phyloP scores from a whole-genome alignment of 345 rosid species.

The Corchorus capsularis region DNA sequence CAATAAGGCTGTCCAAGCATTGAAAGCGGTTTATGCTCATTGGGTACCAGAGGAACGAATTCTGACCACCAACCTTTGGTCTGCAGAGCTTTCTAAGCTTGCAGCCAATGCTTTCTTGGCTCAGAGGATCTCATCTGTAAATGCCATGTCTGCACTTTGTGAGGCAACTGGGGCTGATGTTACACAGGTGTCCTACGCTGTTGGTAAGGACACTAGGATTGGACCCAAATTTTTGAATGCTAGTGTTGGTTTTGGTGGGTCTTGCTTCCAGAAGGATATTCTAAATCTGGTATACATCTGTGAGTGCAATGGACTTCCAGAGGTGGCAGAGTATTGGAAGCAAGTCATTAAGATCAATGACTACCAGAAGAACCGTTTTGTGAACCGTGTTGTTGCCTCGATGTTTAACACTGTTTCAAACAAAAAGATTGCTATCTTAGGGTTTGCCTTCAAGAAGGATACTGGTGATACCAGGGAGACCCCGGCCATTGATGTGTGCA shows the following conservation, averaged over 20 bases:
- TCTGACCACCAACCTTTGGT: constrained; percentile 90
- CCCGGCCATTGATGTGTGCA: constrained; percentile 91
- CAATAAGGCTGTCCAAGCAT: constrained; percentile 68
- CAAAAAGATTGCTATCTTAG: constrained; percentile 82
- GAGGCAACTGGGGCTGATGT: constrained; percentile 92
- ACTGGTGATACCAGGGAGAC: constrained; percentile 93
- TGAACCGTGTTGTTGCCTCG: constrained; percentile 80
- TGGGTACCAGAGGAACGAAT: constrained; percentile 88
- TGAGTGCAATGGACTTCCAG: constrained; percentile 91
- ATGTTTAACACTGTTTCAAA: constrained; percentile 87
- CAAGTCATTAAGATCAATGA: constrained; percentile 95
- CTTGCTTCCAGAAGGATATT: constrained; percentile 91
- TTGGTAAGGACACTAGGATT: constrained; percentile 77
- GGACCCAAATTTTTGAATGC: constrained; percentile 88
- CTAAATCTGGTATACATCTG: constrained; percentile 88
- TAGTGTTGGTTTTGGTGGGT: constrained; percentile 92
- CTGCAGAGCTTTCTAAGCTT: constrained; percentile 92
- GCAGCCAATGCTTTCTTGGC: constrained; percentile 96
- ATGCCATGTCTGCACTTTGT: constrained; percentile 92
- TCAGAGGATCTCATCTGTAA: constrained; percentile 87
- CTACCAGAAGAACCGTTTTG: constrained; percentile 83
- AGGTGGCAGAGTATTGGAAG: constrained; percentile 94
- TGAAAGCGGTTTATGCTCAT: constrained; percentile 78
- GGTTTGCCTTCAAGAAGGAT: constrained; percentile 92
- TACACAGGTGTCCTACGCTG: constrained; percentile 70